Base-by-base conservation (phyloP, 2,329 filamentous ascomycete species). In the Neopestalotiopsis sp. region DNA sequence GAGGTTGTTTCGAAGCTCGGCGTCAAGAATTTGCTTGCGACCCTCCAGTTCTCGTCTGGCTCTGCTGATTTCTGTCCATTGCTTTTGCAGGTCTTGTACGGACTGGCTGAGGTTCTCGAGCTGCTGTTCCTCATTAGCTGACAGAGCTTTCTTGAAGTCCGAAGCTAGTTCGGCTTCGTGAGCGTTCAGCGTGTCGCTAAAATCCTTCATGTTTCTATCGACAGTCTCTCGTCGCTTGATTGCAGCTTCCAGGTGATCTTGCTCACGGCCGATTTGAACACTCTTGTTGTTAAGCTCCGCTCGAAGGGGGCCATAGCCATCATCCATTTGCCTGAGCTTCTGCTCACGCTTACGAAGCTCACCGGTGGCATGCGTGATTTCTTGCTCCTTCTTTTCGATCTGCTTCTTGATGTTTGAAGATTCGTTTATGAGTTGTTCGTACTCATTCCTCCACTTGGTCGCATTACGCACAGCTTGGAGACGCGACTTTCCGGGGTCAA, bases 131-230 rank as follows among this genome's bases (percentile, higher is more conserved):
- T 99, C 97, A n/a, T 91, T 89, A 7, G 88, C 83, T 10, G 91
- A 92, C 63, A 99, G 85, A 13, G 92, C 92, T 81, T 97, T 98
- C 83, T 97, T 97, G 84, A 98, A 99, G 30, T 97, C 92, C 0
- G 94, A 93, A 17, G 87, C 86, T 68, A 98, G 81, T 79, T 99
- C 97, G 2, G 90, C 86, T 79, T 97, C 91, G 77, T 94, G 92
- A 6, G 92, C 91, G 62, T 86, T 87, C 68, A 97, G 86, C 73
- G 93, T 92, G 70, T 94, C 91, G 64, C 91, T 88, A 66, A 97
- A 87, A 56, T 90, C 89, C 72, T 93, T 91, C 78, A 98, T 88
- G 74, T 93, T 92, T 71, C 87, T 87, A 72, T 94, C 90, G 38
- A 95, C 90, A 62, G 90, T 90, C 64, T 93, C 90, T 66, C 89